Evolutionary conservation across 345 rosid species (phyloP).

Genomic region (Gossypium rotundifolium): DNA sequence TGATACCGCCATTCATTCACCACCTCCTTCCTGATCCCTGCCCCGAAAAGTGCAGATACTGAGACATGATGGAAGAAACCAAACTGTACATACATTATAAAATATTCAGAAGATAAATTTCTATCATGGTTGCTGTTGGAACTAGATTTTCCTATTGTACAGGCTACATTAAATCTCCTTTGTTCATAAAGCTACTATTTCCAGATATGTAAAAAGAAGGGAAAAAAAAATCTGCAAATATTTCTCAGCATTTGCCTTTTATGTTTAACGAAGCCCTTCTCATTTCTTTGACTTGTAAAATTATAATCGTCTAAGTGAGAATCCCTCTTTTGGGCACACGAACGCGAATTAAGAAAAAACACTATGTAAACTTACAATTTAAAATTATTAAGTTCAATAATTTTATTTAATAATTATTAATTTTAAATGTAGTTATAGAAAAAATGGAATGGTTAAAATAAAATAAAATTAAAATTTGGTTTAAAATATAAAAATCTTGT

Average conservation of each 20-base stretch:
- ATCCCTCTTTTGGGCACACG: background rate
- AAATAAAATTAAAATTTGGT: too few species aligned
- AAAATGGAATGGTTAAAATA: too few species aligned
- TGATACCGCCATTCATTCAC: slow-evolving; percentile 61
- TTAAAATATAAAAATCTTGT: too few species aligned
- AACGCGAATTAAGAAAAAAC: too few species aligned
- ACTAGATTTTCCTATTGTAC: slow-evolving; percentile 38
- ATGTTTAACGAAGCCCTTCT: background rate
- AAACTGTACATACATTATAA: slow-evolving; percentile 35
- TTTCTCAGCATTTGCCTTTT: background rate
- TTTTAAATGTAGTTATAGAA: too few species aligned
- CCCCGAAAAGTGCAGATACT: slow-evolving; percentile 36
- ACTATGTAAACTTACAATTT: too few species aligned
- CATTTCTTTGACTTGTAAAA: background rate
- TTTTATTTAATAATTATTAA: too few species aligned
- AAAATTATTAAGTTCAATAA: too few species aligned
- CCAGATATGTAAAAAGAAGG: slow-evolving; percentile 2
- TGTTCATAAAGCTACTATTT: slow-evolving; percentile 29
- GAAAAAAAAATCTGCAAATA: background rate
- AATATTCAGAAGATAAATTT: slow-evolving; percentile 7
- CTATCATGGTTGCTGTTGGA: slow-evolving; percentile 17
- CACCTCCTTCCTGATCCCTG: slow-evolving; percentile 85
- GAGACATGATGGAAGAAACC: slow-evolving; percentile 75
- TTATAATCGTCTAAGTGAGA: background rate
- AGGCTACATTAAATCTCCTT: slow-evolving; percentile 34